These are phyloP conservation scores for Pseudogymnoascus sp. DNA, from an alignment of 2,329 filamentous ascomycete species.

Conservation along the genomic window DNA sequence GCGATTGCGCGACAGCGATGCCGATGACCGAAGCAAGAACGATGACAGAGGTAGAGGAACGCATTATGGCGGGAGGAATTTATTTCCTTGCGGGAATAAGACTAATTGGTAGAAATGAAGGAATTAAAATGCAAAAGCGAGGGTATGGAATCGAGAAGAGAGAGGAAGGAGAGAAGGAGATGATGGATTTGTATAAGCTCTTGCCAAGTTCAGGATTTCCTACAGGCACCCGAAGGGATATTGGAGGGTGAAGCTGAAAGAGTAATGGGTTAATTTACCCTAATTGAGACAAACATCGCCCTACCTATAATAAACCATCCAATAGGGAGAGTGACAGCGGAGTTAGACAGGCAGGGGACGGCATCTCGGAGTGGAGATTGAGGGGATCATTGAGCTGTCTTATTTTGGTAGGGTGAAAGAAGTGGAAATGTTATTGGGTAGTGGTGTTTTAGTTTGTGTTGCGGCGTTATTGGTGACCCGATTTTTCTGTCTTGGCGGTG, in stretches of 20 bases:
- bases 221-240: background rate
- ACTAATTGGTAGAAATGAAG: background rate
- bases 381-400: background rate
- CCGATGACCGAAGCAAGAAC: background rate
- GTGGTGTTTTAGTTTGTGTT: background rate
- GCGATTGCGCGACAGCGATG: background rate
- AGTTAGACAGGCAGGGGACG: background rate
- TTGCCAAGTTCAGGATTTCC: background rate
- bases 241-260: background rate
- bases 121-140: background rate
- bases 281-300: background rate
- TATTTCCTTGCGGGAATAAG: background rate
- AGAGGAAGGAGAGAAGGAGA: background rate
- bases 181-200: background rate
- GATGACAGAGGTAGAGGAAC: background rate
- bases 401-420: background rate
- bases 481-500: background rate
- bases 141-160: background rate
- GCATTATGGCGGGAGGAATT: background rate
- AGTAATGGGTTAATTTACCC: background rate
- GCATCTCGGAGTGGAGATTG: background rate
- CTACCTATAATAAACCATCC: background rate
- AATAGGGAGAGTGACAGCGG: background rate
- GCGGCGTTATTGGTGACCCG: conserved; percentile 1
- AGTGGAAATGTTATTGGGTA: background rate